Conservation (phyloP, 2,329 filamentous ascomycete genomes). For the Trichophyton benhamiae region DNA sequence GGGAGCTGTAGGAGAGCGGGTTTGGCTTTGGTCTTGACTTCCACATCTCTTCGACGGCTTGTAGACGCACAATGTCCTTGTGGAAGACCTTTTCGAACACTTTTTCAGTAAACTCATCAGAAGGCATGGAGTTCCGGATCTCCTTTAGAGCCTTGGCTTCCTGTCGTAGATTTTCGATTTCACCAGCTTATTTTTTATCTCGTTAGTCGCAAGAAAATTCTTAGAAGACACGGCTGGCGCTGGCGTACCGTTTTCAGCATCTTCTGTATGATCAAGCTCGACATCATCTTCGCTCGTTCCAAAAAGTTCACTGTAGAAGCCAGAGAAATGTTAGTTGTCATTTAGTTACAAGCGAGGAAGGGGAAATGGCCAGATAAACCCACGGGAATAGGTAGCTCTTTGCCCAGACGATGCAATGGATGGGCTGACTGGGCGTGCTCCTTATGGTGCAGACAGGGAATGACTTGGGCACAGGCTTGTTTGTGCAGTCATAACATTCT, state of each 20-base stretch:
- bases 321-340: background rate
- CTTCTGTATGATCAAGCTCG: conserved; percentile 65
- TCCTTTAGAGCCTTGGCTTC: conserved; percentile 74
- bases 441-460: conserved; percentile 96
- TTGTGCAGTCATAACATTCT: conserved; percentile 90
- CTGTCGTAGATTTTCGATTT: conserved; percentile 75
- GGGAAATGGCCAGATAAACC: conserved; percentile 7
- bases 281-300: conserved; percentile 80
- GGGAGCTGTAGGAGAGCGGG: conserved; percentile 54
- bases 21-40: conserved; percentile 64
- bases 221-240: background rate
- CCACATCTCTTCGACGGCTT: conserved; percentile 94
- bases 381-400: conserved; percentile 87
- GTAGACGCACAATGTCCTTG: conserved; percentile 67
- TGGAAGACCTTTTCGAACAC: conserved; percentile 91
- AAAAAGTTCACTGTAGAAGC: conserved; percentile 59
- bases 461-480: conserved; percentile 79
- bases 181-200: conserved; percentile 42
- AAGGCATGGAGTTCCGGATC: conserved; percentile 71
- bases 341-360: conserved; percentile 18
- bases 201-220: background rate
- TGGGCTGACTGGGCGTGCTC: conserved; percentile 88
- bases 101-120: conserved; percentile 59
- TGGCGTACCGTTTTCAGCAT: conserved; percentile 60
- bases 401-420: conserved; percentile 97